Percentiles rank a stretch among this genome's conserved stretches.
phyloP scores from a whole-genome alignment of 1,284 basidiomycete species.

The Trichosporon coremiiforme region DNA sequence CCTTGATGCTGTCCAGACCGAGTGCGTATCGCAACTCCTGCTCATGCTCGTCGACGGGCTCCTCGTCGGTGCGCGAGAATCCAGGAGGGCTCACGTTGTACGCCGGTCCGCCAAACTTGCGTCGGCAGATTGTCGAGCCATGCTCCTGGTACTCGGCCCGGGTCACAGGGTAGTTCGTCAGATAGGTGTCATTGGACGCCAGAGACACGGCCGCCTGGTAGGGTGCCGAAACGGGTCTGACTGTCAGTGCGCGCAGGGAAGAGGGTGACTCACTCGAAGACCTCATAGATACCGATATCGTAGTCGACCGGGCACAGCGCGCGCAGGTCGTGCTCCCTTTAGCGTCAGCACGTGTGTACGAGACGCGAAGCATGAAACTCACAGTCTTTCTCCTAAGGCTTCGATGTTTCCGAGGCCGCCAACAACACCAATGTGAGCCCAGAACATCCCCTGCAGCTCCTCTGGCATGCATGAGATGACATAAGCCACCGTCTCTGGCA shows the following conservation, averaged over 20 bases:
- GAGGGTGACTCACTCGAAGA: slow-evolving; percentile 65
- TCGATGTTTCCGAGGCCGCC: slow-evolving; percentile 78
- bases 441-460: slow-evolving; percentile 85
- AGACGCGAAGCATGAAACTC: slow-evolving; percentile 37
- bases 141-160: slow-evolving; percentile 78
- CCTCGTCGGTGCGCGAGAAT: slow-evolving; percentile 34
- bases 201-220: slow-evolving; percentile 70
- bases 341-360: too few relatives aligned
- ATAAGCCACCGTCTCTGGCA: slow-evolving; percentile 72
- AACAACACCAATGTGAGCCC: slow-evolving; percentile 86
- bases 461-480: slow-evolving; percentile 73
- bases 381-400: slow-evolving; percentile 74
- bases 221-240: slow-evolving; percentile 71
- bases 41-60: slow-evolving; percentile 47
- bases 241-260: slow-evolving; percentile 41
- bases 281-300: slow-evolving; percentile 70
- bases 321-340: slow-evolving; percentile 67
- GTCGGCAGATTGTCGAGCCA: slow-evolving; percentile 70
- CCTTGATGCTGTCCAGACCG: slow-evolving; percentile 45
- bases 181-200: slow-evolving; percentile 61
- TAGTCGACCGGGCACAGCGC: slow-evolving; percentile 76
- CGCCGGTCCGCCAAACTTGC: slow-evolving; percentile 47
- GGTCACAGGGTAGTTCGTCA: slow-evolving; percentile 65
- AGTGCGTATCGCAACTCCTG: slow-evolving; percentile 48
- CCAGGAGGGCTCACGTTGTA: slow-evolving; percentile 50